Evolutionary conservation across 2,329 filamentous ascomycete species (phyloP).

Genomic region (Fusarium newnesense): DNA sequence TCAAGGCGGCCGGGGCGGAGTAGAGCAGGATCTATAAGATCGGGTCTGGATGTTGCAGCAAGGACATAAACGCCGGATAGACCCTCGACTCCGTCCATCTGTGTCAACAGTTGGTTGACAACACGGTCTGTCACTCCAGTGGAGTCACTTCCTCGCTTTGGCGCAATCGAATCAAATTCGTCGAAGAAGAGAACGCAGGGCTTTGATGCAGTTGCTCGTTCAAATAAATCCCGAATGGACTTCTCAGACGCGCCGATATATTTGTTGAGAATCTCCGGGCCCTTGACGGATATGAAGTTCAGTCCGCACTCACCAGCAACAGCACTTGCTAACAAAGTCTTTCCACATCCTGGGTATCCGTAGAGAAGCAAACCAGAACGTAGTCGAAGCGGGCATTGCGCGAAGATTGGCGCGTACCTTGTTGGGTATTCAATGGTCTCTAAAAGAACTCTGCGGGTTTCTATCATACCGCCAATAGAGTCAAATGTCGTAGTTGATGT

Average conservation of each 20-base stretch:
- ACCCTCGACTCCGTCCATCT: conserved; percentile 98
- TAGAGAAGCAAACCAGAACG: conserved; percentile 93
- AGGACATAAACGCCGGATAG: conserved; percentile 95
- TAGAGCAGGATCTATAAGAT: conserved; percentile 93
- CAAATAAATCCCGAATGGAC: conserved; percentile 93
- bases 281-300: conserved; percentile 98
- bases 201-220: conserved; percentile 86
- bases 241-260: conserved; percentile 99
- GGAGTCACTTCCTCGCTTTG: conserved; percentile 94
- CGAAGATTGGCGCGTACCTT: conserved; percentile 97
- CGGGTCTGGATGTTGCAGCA: conserved; percentile 90
- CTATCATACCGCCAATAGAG: conserved; percentile 86
- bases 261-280: conserved; percentile 97
- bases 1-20: conserved; percentile 91
- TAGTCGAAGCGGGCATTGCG: conserved; percentile 91
- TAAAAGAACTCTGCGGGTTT: conserved; percentile 86
- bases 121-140: conserved; percentile 97
- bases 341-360: conserved; percentile 94
- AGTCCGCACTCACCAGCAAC: conserved; percentile 96
- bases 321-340: conserved; percentile 92
- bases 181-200: conserved; percentile 98
- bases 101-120: conserved; percentile 96
- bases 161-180: conserved; percentile 97
- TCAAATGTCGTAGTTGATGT: conserved; percentile 92
- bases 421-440: conserved; percentile 97